Conservation (phyloP, 2,329 filamentous ascomycete genomes). For the Aureobasidium namibiae region DNA sequence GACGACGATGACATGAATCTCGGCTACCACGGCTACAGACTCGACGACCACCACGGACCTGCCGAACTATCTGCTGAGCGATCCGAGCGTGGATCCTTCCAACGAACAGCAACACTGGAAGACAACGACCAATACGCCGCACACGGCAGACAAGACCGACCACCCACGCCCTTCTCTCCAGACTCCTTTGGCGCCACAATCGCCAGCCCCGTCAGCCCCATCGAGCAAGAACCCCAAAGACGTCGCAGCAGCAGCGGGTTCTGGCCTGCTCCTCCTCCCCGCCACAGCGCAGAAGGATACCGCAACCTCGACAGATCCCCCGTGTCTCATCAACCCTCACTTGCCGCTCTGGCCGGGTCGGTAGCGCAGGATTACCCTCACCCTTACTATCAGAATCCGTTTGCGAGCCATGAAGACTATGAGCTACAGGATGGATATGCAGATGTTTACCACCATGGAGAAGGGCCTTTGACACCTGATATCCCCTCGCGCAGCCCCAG, state of each 20-base stretch:
- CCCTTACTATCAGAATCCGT: conserved; percentile 12
- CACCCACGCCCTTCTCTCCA: conserved; percentile 6
- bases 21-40: not conserved
- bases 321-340: not conserved
- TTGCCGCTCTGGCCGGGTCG: not conserved
- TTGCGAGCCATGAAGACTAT: conserved; percentile 9
- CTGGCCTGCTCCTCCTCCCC: conserved; percentile 8
- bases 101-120: not conserved
- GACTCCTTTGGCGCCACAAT: not conserved
- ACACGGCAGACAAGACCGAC: not conserved
- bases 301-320: not conserved
- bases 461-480: conserved; percentile 8
- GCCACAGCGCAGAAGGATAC: not conserved
- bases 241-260: not conserved
- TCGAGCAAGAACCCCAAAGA: not conserved
- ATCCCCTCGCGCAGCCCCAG: conserved; percentile 13
- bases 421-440: conserved; percentile 7
- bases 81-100: not conserved
- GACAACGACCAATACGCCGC: not conserved
- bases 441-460: not conserved
- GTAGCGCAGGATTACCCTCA: conserved; percentile 7
- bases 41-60: not conserved
- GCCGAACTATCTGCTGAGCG: conserved; percentile 8
- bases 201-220: not conserved
- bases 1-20: not conserved